Conservation (phyloP, 2,329 filamentous ascomycete genomes). For the Metarhizium album region DNA sequence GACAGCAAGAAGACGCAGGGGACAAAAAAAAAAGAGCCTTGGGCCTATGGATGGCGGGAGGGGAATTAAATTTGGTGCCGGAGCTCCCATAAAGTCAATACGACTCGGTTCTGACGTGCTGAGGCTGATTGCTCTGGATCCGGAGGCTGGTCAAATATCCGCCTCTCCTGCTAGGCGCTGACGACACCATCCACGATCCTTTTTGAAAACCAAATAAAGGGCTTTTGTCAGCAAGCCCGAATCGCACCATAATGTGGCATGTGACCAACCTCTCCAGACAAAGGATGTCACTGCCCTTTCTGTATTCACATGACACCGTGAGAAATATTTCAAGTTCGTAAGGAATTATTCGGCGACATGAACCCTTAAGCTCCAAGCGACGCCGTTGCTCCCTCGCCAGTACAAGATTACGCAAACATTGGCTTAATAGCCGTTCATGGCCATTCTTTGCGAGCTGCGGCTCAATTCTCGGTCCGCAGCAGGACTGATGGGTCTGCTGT, state of each 20-base stretch:
- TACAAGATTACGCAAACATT: slow-evolving; percentile 18
- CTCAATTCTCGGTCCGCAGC: slow-evolving; percentile 91
- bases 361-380: slow-evolving; percentile 18
- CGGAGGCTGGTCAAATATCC: neutral
- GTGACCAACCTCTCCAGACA: slow-evolving; percentile 11
- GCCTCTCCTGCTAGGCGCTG: neutral
- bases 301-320: slow-evolving; percentile 19
- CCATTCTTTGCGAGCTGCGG: slow-evolving; percentile 93
- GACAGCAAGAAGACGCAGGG: slow-evolving; percentile 24
- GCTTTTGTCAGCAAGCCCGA: slow-evolving; percentile 6
- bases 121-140: neutral
- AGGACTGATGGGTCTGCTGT: slow-evolving; percentile 82
- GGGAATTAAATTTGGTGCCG: neutral
- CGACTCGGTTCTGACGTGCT: neutral
- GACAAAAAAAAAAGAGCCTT: slow-evolving; percentile 13
- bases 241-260: slow-evolving; percentile 10
- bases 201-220: slow-evolving; percentile 12
- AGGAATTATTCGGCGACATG: slow-evolving; percentile 12
- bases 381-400: slow-evolving; percentile 23
- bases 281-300: slow-evolving; percentile 13
- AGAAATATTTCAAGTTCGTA: slow-evolving; percentile 21
- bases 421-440: slow-evolving; percentile 93
- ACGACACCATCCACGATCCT: slow-evolving; percentile 10
- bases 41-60: slow-evolving; percentile 2
- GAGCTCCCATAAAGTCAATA: neutral